These are phyloP conservation scores for Hippophae rhamnoides DNA, from an alignment of 306 rosid species.

Conservation along the genomic window DNA sequence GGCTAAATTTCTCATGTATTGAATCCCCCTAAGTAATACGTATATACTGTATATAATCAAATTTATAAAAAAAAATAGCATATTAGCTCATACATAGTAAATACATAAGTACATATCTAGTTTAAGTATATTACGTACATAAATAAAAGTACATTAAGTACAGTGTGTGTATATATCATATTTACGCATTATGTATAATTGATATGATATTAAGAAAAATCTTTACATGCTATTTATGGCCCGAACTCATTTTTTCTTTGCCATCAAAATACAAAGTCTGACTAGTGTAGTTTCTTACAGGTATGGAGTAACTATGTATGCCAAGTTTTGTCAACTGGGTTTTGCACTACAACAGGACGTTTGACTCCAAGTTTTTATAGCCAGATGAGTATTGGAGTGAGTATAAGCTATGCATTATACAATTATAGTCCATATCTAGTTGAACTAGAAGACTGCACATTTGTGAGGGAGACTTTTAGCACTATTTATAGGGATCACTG, in stretches of 20 bases:
- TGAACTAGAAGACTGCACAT: conserved; percentile 47
- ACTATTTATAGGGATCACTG: conserved; percentile 28
- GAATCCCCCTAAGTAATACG: too few relatives aligned
- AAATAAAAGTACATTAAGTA: too few relatives aligned
- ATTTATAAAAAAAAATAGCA: too few relatives aligned
- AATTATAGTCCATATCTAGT: conserved; percentile 34
- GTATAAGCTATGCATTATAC: conserved; percentile 25
- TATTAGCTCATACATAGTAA: too few relatives aligned
- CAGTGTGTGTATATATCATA: too few relatives aligned
- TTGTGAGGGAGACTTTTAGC: conserved; percentile 33
- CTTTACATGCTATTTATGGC: too few relatives aligned
- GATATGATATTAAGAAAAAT: too few relatives aligned
- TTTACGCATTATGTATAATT: too few relatives aligned
- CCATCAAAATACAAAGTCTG: not conserved
- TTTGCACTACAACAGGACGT: conserved; percentile 46
- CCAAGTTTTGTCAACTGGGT: conserved; percentile 27
- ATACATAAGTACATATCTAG: too few relatives aligned
- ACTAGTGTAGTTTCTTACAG: conserved; percentile 17
- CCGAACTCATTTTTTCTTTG: not conserved
- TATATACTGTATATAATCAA: too few relatives aligned
- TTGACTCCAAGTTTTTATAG: conserved; percentile 38
- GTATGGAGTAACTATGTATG: conserved; percentile 41
- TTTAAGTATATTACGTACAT: too few relatives aligned
- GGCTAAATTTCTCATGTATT: too few relatives aligned
- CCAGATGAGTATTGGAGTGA: conserved; percentile 32